These are phyloP conservation scores for Tetrahymena borealis DNA, from an alignment of 73 alveolate species.

Conservation along the genomic window DNA sequence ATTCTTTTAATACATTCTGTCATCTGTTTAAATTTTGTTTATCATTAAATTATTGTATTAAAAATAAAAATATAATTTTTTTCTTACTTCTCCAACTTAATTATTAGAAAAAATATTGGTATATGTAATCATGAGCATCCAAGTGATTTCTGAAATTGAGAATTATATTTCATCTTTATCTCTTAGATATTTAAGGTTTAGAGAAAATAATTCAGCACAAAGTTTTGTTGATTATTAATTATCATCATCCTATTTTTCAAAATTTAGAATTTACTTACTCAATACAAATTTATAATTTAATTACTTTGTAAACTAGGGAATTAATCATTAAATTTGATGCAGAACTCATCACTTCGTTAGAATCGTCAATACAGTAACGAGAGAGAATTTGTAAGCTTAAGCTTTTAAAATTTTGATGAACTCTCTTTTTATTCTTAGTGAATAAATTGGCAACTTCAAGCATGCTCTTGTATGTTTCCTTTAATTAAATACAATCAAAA, in stretches of 20 bases:
- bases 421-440: constrained; percentile 8
- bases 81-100: neutral
- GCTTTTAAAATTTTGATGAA: constrained; percentile 9
- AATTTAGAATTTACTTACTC: neutral
- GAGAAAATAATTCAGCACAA: neutral
- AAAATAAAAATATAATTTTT: neutral
- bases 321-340: constrained; percentile 32
- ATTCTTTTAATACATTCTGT: neutral
- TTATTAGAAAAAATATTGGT: neutral
- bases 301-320: neutral
- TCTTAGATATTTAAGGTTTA: neutral
- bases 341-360: constrained; percentile 37
- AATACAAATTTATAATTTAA: neutral
- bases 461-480: constrained; percentile 22
- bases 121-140: neutral
- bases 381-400: constrained; percentile 9
- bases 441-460: constrained; percentile 20
- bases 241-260: neutral
- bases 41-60: neutral
- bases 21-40: neutral
- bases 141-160: neutral
- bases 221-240: neutral
- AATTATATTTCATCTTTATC: neutral
- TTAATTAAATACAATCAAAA: neutral
- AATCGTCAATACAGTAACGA: constrained; percentile 19